Conservation (phyloP, 192 early-diverging fungal species). For the Linnemannia schmuckeri region DNA sequence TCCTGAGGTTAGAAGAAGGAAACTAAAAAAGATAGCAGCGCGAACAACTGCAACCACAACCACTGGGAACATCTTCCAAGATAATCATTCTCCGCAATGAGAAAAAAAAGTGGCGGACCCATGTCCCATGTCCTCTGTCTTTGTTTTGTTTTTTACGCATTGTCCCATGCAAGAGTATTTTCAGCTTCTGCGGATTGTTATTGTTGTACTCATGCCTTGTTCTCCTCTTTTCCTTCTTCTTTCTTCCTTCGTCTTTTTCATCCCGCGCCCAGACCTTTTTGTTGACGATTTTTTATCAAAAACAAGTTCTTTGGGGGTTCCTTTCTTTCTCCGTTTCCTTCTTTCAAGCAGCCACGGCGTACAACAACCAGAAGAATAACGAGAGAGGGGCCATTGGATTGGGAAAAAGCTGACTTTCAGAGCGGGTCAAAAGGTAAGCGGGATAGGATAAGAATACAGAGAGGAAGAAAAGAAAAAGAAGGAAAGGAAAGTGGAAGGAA, state of each 20-base stretch:
- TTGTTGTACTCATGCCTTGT: not conserved
- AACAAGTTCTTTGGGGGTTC: not conserved
- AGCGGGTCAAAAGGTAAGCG: not conserved
- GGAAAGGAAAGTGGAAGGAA: not conserved
- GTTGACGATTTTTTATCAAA: too few relatives aligned
- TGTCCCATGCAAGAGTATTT: not conserved
- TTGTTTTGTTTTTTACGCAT: not conserved
- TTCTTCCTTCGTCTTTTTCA: not conserved
- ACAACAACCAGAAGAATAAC: too few relatives aligned
- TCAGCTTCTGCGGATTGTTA: too few relatives aligned
- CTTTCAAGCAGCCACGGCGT: too few relatives aligned
- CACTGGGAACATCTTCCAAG: not conserved
- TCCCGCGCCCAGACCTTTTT: slow-evolving; percentile 1
- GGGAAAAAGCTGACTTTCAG: not conserved
- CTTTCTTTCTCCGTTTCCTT: not conserved
- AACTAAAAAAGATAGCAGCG: too few relatives aligned
- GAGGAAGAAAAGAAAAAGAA: not conserved
- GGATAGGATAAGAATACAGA: not conserved
- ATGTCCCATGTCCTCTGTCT: not conserved
- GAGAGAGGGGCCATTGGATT: not conserved
- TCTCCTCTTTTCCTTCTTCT: not conserved
- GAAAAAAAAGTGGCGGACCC: not conserved
- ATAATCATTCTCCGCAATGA: not conserved
- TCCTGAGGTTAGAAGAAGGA: too few relatives aligned
- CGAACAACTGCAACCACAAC: not conserved